Evolutionary conservation across 805 yeast genomes (phyloP).

Genomic region (Scheffersomyces stipitis): DNA sequence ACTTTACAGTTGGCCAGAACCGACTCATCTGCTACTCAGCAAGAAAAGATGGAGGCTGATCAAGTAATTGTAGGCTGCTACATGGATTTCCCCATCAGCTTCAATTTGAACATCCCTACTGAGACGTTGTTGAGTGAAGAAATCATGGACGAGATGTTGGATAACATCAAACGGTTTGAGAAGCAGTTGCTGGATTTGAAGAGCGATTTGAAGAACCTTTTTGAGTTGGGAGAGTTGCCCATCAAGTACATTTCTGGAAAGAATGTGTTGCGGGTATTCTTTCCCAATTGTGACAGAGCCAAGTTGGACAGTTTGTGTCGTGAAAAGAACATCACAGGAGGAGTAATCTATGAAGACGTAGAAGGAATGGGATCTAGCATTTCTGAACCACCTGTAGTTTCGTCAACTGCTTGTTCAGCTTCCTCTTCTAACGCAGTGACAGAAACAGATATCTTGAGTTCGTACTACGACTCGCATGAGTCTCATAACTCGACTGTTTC

Average conservation of each 20-base stretch:
- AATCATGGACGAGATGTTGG: constrained; percentile 47
- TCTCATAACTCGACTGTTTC: constrained; percentile 13
- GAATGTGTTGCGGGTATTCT: constrained; percentile 52
- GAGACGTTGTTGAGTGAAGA: constrained; percentile 33
- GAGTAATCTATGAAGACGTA: constrained; percentile 47
- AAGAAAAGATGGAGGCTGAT: constrained; percentile 14
- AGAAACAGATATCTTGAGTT: constrained; percentile 21
- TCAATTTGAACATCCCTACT: constrained; percentile 28
- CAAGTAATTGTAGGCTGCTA: constrained; percentile 25
- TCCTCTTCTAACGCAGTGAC: constrained; percentile 9
- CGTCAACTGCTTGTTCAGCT: neutral
- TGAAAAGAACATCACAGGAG: constrained; percentile 61
- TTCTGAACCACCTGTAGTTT: neutral
- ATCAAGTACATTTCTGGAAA: constrained; percentile 45
- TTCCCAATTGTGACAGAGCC: constrained; percentile 66
- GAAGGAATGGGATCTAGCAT: constrained; percentile 1
- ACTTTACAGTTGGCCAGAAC: constrained; percentile 19
- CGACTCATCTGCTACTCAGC: constrained; percentile 17
- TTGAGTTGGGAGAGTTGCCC: constrained; percentile 68
- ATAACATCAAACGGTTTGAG: constrained; percentile 54
- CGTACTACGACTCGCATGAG: constrained; percentile 14
- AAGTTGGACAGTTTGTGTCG: constrained; percentile 56
- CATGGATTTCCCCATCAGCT: constrained; percentile 34
- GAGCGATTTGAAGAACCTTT: constrained; percentile 42
- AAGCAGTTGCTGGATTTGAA: constrained; percentile 42